Percentiles rank a stretch among this genome's conserved stretches.
Evolutionary conservation across 1,139 yeast genomes (phyloP).

Genomic region (Yamadazyma sp.): DNA sequence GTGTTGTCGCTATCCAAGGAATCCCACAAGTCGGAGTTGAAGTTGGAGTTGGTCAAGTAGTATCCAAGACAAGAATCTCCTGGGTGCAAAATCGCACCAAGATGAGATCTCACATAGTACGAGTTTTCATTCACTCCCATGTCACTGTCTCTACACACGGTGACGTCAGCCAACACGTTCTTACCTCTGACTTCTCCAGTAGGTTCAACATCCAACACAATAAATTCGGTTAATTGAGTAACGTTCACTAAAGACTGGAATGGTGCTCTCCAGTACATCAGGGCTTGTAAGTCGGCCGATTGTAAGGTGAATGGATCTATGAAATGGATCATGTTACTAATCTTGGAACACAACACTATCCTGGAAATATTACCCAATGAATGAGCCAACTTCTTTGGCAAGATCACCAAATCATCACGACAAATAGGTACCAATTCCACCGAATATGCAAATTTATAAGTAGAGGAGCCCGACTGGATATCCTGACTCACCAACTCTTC

Average conservation of each 20-base stretch:
- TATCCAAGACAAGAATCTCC: conserved; percentile 96
- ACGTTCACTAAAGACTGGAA: conserved; percentile 77
- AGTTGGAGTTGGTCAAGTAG: conserved; percentile 77
- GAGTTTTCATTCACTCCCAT: conserved; percentile 82
- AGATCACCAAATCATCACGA: conserved; percentile 90
- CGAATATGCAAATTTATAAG: conserved; percentile 88
- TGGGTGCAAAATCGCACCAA: conserved; percentile 92
- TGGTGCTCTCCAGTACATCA: conserved; percentile 85
- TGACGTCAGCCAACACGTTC: conserved; percentile 83
- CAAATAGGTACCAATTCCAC: conserved; percentile 97
- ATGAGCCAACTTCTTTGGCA: conserved; percentile 83
- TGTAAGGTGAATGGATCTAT: conserved; percentile 83
- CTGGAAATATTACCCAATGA: conserved; percentile 82
- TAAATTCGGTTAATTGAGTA: conserved; percentile 79
- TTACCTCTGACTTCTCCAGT: conserved; percentile 83
- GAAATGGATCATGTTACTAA: conserved; percentile 81
- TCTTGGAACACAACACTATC: conserved; percentile 80
- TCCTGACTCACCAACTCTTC: conserved; percentile 92
- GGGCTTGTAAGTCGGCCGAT: conserved; percentile 71
- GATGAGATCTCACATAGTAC: conserved; percentile 80
- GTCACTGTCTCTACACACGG: conserved; percentile 84
- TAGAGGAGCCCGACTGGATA: conserved; percentile 85
- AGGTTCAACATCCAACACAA: conserved; percentile 92
- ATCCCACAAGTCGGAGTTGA: conserved; percentile 86
- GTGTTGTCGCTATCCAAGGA: conserved; percentile 56